These are phyloP conservation scores for Piper betle DNA, from an alignment of 164 flowering plant species.

Conservation along the genomic window DNA sequence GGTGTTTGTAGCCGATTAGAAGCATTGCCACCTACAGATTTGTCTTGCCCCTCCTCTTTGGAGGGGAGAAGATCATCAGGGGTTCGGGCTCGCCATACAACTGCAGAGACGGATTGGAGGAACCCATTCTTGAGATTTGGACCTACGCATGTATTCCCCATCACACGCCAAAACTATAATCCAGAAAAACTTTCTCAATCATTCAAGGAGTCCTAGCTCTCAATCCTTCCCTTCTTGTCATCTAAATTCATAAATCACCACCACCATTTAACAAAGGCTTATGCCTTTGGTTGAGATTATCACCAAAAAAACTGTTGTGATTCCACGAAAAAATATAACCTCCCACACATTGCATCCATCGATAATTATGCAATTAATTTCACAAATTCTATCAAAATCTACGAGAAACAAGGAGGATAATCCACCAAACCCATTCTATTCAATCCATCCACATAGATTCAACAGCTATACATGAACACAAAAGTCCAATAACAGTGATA, in stretches of 20 bases:
- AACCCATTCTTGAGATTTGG: conserved; percentile 26
- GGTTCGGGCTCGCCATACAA: conserved; percentile 24
- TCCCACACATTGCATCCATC: too few relatives aligned
- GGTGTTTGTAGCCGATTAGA: not conserved
- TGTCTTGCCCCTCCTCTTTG: conserved; percentile 3
- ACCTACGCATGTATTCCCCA: conserved; percentile 54
- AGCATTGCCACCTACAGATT: not conserved
- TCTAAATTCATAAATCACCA: not conserved
- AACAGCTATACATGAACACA: too few relatives aligned
- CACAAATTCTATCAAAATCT: too few relatives aligned
- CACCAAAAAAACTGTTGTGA: too few relatives aligned
- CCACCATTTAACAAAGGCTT: too few relatives aligned
- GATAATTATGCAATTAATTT: too few relatives aligned
- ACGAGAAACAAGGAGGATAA: too few relatives aligned
- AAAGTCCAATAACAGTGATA: too few relatives aligned
- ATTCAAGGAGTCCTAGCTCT: conserved; percentile 1
- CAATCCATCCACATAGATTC: too few relatives aligned
- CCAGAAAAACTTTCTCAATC: not conserved
- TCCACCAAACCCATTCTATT: too few relatives aligned
- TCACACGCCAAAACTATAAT: conserved; percentile 7
- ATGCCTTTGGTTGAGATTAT: too few relatives aligned
- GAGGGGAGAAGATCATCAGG: conserved; percentile 5
- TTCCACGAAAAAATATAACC: too few relatives aligned
- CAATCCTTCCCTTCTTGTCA: conserved; percentile 6
- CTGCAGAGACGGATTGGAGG: conserved; percentile 26